These are phyloP conservation scores for Dittrichia graveolens DNA, from an alignment of 129 eudicot species.

Conservation along the genomic window DNA sequence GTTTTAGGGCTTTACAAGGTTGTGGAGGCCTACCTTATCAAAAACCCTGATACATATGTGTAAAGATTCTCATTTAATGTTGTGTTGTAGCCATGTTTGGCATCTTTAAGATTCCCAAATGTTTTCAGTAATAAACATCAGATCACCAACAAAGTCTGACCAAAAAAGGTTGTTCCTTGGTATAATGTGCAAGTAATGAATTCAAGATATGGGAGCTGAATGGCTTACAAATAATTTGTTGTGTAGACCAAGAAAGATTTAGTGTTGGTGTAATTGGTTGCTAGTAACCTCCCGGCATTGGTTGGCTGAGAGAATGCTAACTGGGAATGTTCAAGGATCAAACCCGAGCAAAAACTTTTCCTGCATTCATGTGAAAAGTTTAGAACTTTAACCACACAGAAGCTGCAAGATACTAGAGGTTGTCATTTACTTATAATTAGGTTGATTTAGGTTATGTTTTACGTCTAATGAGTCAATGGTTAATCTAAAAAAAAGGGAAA, in stretches of 20 bases:
- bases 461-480: neutral
- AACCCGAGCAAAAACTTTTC: slow-evolving; percentile 59
- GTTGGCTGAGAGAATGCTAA: slow-evolving; percentile 87
- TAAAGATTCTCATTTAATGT: slow-evolving; percentile 19
- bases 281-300: slow-evolving; percentile 71
- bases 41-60: slow-evolving; percentile 60
- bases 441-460: neutral
- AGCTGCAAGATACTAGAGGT: neutral
- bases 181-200: slow-evolving; percentile 17
- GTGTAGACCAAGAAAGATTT: slow-evolving; percentile 74
- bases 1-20: slow-evolving; percentile 57
- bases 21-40: slow-evolving; percentile 62
- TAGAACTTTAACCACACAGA: neutral
- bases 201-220: neutral
- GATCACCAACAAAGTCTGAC: neutral
- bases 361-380: slow-evolving; percentile 43
- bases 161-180: neutral
- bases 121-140: neutral
- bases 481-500: too few relatives aligned
- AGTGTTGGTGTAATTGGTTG: slow-evolving; percentile 55
- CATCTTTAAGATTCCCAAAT: neutral
- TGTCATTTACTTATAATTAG: neutral
- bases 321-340: slow-evolving; percentile 44
- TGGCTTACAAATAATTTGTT: slow-evolving; percentile 36
- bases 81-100: neutral